Percentiles rank a stretch among this genome's conserved stretches.
Evolutionary conservation across 2,329 filamentous ascomycete species (phyloP).

Genomic region (Hymenoscyphus fructigenus): DNA sequence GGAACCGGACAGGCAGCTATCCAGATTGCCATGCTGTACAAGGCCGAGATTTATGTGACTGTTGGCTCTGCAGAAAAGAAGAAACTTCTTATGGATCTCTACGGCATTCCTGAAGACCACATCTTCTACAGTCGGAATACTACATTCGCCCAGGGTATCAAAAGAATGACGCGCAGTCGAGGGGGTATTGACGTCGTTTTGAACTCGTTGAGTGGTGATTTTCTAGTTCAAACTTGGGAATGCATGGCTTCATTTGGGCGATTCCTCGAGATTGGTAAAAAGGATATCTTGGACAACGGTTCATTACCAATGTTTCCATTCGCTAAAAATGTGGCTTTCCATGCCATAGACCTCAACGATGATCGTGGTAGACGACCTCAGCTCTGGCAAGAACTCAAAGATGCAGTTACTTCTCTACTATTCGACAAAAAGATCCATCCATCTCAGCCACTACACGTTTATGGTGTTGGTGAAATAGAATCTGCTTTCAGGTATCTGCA

Average conservation of each 20-base stretch:
- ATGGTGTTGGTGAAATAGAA: not conserved
- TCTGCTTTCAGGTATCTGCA: not conserved
- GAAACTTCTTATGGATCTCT: slow-evolving; percentile 28
- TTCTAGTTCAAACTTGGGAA: slow-evolving; percentile 43
- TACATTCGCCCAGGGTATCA: slow-evolving; percentile 38
- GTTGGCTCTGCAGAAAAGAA: slow-evolving; percentile 33
- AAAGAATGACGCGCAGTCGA: slow-evolving; percentile 20
- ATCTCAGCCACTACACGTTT: not conserved
- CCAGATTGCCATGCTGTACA: slow-evolving; percentile 28
- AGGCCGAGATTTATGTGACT: slow-evolving; percentile 34
- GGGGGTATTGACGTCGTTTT: slow-evolving; percentile 33
- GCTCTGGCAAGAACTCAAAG: not conserved
- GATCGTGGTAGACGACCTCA: not conserved
- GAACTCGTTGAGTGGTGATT: slow-evolving; percentile 28
- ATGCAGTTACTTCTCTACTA: not conserved
- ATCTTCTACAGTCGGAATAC: slow-evolving; percentile 42
- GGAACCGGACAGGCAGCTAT: slow-evolving; percentile 37
- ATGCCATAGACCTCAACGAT: slow-evolving; percentile 37
- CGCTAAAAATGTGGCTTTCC: slow-evolving; percentile 41
- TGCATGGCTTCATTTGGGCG: slow-evolving; percentile 40
- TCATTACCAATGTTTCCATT: slow-evolving; percentile 40
- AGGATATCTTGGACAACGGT: slow-evolving; percentile 15
- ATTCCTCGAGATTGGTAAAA: slow-evolving; percentile 41
- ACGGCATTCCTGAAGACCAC: slow-evolving; percentile 38
- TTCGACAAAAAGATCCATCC: not conserved